These are phyloP conservation scores for Lodderomyces oxycetoniae DNA, from an alignment of 1,139 yeast genomes.

Conservation along the genomic window DNA sequence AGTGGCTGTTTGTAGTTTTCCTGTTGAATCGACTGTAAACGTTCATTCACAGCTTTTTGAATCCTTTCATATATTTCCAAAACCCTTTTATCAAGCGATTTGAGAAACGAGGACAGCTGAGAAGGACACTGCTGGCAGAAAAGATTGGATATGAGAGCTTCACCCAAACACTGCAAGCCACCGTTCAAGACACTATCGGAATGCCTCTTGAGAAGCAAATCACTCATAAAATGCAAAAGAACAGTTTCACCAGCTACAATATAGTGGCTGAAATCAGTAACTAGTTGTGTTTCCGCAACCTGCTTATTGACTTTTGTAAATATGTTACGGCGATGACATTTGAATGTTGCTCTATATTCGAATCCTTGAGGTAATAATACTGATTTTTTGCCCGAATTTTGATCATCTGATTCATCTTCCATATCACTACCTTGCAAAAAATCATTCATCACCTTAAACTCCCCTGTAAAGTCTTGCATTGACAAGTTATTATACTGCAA, in stretches of 20 bases:
- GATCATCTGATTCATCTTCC: slow-evolving; percentile 1
- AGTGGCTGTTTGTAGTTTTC: slow-evolving; percentile 1
- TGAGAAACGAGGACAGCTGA: slow-evolving; percentile 6
- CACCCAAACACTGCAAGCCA: slow-evolving; percentile 18
- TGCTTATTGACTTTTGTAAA: slow-evolving; percentile 1
- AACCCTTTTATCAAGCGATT: slow-evolving; percentile 7
- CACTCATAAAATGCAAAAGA: slow-evolving; percentile 14
- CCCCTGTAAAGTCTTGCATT: slow-evolving; percentile 19
- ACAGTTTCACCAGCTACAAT: slow-evolving; percentile 13
- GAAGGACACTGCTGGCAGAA: too few species aligned
- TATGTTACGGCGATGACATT: slow-evolving; percentile 3
- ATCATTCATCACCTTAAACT: slow-evolving; percentile 16
- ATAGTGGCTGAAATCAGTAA: slow-evolving; percentile 13
- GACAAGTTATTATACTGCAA: slow-evolving; percentile 22
- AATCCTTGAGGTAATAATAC: slow-evolving; percentile 12
- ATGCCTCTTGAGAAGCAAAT: slow-evolving; percentile 1
- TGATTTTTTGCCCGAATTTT: not conserved
- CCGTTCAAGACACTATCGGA: slow-evolving; percentile 6
- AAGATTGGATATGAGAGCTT: slow-evolving; percentile 14
- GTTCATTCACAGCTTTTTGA: slow-evolving; percentile 11
- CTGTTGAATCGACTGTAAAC: slow-evolving; percentile 7
- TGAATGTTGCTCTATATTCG: slow-evolving; percentile 4
- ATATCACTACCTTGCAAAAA: slow-evolving; percentile 2
- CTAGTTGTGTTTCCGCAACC: slow-evolving; percentile 5
- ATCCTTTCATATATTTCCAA: slow-evolving; percentile 18